Base-by-base conservation (phyloP, 2,329 filamentous ascomycete species). In the Ophioceras dolichostomum region DNA sequence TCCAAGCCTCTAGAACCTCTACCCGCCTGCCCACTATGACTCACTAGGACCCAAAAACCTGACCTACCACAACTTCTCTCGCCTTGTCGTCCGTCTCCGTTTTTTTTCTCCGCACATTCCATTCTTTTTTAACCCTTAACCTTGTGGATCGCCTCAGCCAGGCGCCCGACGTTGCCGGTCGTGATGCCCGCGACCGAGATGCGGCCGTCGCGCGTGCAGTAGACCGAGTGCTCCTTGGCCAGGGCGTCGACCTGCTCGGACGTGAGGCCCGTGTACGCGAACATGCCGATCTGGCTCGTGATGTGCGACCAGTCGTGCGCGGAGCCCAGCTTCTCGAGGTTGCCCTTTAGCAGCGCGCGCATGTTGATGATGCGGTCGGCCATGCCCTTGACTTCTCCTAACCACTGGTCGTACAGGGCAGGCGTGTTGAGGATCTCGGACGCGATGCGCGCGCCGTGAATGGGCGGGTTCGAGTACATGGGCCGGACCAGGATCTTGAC, bases 221-320 rank as follows among this genome's bases (percentile, higher is more conserved):
- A 98, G 52, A 98, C 89, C 43, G 86, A 94, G 73, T 91, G 85
- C 70, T 96, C 85, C 70, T 93, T 87, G 49, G 88, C 85, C 44
- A 98, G 72, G 53, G 68, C 68, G 39, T 89, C 83, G 85, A 96
- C 95, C 68, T 95, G 83, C 65, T 89, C 80, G 39, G 88, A 68
- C 51, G 72, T 89, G 53, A 98, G 69, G 44, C 91, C 91, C 37
- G 91, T 98, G 74, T 94, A 98, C 51, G 91, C 89, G 57, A 98
- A 98, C 91, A 98, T 98, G 67, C 91, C 91, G 54, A 98, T 98
- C 76, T 94, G 86, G 65, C 73, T 88, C 49, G 91, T 96, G 65
- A 98, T 98, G 73, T 98, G 91, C 60, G 81, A 84, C 91, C 91
- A 98, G 70, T 96, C 85, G 64, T 93, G 86, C 74, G 87, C 87